Conservation (phyloP, 257 asterid genomes). For the Plantago major region DNA sequence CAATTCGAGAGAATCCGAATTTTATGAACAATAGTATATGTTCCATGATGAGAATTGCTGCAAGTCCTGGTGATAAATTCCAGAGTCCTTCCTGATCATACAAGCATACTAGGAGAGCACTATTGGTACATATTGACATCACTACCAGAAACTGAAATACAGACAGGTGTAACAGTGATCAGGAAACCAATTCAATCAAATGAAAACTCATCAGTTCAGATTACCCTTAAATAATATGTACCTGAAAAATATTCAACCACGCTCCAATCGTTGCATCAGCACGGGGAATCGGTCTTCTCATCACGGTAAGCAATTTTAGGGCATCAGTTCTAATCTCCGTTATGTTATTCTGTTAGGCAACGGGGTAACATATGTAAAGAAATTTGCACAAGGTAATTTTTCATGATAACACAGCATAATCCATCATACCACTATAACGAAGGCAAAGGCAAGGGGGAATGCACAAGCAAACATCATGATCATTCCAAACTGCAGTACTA, state of each 20-base stretch:
- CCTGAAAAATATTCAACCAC: slow-evolving; percentile 97
- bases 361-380: neutral
- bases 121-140: slow-evolving; percentile 84
- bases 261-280: slow-evolving; percentile 87
- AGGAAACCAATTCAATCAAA: no score
- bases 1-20: slow-evolving; percentile 77
- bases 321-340: slow-evolving; percentile 95
- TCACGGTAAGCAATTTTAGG: slow-evolving; percentile 77
- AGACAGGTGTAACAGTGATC: slow-evolving; percentile 7
- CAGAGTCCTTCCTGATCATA: slow-evolving; percentile 80
- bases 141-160: slow-evolving; percentile 73
- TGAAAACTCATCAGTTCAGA: neutral
- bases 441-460: slow-evolving; percentile 87
- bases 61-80: slow-evolving; percentile 89
- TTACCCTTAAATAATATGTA: neutral
- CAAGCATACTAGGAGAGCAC: slow-evolving; percentile 73
- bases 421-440: slow-evolving; percentile 72
- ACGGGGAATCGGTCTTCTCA: slow-evolving; percentile 89
- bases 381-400: neutral
- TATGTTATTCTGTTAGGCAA: slow-evolving; percentile 59
- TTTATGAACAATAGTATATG: slow-evolving; percentile 76
- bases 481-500: slow-evolving; percentile 94
- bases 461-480: slow-evolving; percentile 99
- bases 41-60: slow-evolving; percentile 84
- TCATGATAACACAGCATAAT: neutral